Conservation (phyloP, 1,284 basidiomycete species). For the Ceratobasidium sp. region DNA sequence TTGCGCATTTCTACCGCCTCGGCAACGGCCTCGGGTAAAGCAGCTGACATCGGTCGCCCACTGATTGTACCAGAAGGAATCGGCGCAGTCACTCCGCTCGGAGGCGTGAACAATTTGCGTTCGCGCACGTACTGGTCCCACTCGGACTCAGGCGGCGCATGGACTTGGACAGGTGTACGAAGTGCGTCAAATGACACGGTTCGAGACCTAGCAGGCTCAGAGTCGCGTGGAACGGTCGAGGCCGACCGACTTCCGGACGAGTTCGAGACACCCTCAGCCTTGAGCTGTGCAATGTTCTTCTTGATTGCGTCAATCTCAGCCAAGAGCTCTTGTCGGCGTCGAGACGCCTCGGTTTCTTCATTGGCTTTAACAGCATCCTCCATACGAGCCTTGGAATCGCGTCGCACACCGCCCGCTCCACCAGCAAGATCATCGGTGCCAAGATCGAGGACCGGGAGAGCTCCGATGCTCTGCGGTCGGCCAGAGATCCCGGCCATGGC, state of each 20-base stretch:
- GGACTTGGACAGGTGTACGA: slow-evolving; percentile 61
- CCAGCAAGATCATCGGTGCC: slow-evolving; percentile 73
- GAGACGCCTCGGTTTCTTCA: slow-evolving; percentile 58
- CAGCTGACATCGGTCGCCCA: slow-evolving; percentile 47
- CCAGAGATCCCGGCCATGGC: slow-evolving; percentile 57
- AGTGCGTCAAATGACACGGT: slow-evolving; percentile 52
- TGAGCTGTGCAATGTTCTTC: slow-evolving; percentile 68
- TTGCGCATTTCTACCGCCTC: slow-evolving; percentile 74
- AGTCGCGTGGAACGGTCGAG: slow-evolving; percentile 21
- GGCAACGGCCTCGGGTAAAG: slow-evolving; percentile 70
- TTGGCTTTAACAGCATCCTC: slow-evolving; percentile 45
- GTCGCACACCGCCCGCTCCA: slow-evolving; percentile 42
- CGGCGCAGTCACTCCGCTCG: slow-evolving; percentile 75
- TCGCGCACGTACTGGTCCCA: slow-evolving; percentile 83
- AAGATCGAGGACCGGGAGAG: slow-evolving; percentile 75
- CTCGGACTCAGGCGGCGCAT: slow-evolving; percentile 68
- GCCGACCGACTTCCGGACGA: not conserved
- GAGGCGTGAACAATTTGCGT: slow-evolving; percentile 78
- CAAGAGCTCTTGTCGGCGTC: slow-evolving; percentile 71
- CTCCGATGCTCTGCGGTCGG: slow-evolving; percentile 60
- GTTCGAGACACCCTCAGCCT: slow-evolving; percentile 6
- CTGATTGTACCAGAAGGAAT: slow-evolving; percentile 65
- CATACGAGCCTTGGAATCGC: slow-evolving; percentile 49
- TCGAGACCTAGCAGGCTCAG: slow-evolving; percentile 43
- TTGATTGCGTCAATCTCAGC: slow-evolving; percentile 79